These are phyloP conservation scores for Laetiporus sulphureus DNA, from an alignment of 1,284 basidiomycete species.

Conservation along the genomic window DNA sequence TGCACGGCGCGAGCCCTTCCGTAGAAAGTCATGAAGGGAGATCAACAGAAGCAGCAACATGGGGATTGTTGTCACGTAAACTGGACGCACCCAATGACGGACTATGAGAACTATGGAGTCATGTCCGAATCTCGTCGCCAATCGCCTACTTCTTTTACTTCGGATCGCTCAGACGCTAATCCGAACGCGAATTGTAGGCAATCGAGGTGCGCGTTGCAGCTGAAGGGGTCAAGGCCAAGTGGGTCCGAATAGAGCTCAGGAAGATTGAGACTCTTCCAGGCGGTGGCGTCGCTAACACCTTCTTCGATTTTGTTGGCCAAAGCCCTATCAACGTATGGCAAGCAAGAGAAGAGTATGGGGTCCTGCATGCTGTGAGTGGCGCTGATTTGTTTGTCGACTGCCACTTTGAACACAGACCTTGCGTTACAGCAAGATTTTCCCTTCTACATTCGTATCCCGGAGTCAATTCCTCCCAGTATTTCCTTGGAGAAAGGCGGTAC, in stretches of 20 bases:
- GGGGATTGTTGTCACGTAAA: too few relatives aligned
- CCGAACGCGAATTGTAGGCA: slow-evolving; percentile 51
- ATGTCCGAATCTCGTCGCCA: too few relatives aligned
- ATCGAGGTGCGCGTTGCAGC: slow-evolving; percentile 73
- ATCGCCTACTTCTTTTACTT: too few relatives aligned
- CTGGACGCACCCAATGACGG: too few relatives aligned
- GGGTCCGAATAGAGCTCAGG: slow-evolving; percentile 81
- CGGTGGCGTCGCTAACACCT: slow-evolving; percentile 60
- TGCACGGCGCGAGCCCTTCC: too few relatives aligned
- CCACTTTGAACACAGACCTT: too few relatives aligned
- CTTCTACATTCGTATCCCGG: slow-evolving; percentile 81
- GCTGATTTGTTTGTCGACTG: too few relatives aligned
- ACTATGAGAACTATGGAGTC: too few relatives aligned
- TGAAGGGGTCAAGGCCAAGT: slow-evolving; percentile 81
- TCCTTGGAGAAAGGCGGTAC: slow-evolving; percentile 65
- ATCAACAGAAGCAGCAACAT: too few relatives aligned
- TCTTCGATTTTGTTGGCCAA: slow-evolving; percentile 65
- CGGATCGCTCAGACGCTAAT: background rate
- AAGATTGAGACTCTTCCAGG: slow-evolving; percentile 80
- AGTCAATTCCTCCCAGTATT: slow-evolving; percentile 77
- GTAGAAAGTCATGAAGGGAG: too few relatives aligned
- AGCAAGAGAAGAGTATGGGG: slow-evolving; percentile 64
- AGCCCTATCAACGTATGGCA: slow-evolving; percentile 69
- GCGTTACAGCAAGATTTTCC: slow-evolving; percentile 60
- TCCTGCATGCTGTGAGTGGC: slow-evolving; percentile 59